Conservation (phyloP, 2,329 filamentous ascomycete genomes). For the Colletotrichum somersetense region DNA sequence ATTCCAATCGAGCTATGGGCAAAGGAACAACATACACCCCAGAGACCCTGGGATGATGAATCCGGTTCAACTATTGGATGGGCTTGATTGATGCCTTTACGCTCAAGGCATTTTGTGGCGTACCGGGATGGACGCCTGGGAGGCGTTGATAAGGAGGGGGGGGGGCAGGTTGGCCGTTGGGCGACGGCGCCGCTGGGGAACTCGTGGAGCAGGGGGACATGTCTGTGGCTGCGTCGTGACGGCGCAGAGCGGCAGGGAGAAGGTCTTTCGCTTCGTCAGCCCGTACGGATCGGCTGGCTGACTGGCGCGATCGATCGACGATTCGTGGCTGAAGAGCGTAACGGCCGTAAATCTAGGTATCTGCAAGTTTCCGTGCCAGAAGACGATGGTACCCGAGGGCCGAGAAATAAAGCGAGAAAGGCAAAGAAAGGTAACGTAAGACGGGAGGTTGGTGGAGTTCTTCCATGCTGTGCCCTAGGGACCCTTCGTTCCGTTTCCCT, state of each 20-base stretch:
- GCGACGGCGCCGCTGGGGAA: conserved; percentile 46
- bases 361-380: too few relatives aligned
- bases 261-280: neutral
- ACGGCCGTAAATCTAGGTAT: too few relatives aligned
- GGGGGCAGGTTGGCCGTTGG: conserved; percentile 46
- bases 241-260: conserved; percentile 30
- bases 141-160: conserved; percentile 39
- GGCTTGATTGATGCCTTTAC: conserved; percentile 44
- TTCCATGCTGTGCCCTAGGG: neutral
- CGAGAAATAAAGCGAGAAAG: neutral
- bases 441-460: conserved; percentile 20
- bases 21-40: neutral
- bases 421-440: neutral
- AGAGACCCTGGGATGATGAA: too few relatives aligned
- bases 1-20: conserved; percentile 49
- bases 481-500: conserved; percentile 9
- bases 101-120: conserved; percentile 48
- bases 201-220: conserved; percentile 44
- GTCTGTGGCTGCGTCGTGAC: conserved; percentile 47
- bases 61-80: conserved; percentile 31
- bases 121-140: conserved; percentile 46
- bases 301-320: neutral
- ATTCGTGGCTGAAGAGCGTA: conserved; percentile 12
- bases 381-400: neutral
- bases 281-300: neutral